phyloP scores from a whole-genome alignment of 2,329 filamentous ascomycete genomes.

The Alternaria gaisen region DNA sequence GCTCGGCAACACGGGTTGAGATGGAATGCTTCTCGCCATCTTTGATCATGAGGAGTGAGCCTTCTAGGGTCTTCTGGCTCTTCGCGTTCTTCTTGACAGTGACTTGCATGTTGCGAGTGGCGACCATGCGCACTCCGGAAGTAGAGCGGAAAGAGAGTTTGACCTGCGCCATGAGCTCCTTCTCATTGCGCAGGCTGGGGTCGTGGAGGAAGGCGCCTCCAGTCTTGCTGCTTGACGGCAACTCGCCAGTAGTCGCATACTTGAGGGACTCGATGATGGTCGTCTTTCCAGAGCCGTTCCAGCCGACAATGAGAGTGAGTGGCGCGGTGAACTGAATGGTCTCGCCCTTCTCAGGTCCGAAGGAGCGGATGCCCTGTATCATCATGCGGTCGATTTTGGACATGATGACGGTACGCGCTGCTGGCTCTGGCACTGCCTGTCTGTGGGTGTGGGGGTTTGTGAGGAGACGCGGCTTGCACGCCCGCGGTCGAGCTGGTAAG shows the following conservation, averaged over 20 bases:
- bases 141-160: conserved; percentile 86
- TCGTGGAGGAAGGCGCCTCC: conserved; percentile 96
- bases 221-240: conserved; percentile 87
- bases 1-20: conserved; percentile 80
- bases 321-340: conserved; percentile 89
- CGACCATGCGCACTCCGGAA: conserved; percentile 80
- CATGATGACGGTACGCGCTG: conserved; percentile 16
- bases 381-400: conserved; percentile 87
- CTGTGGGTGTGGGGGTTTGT: background rate
- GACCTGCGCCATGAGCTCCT: conserved; percentile 89
- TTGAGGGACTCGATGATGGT: conserved; percentile 99
- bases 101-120: conserved; percentile 83
- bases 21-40: conserved; percentile 81
- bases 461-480: background rate
- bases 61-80: conserved; percentile 84
- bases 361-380: conserved; percentile 85
- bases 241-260: conserved; percentile 93
- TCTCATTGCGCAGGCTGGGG: conserved; percentile 88
- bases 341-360: conserved; percentile 77
- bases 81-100: conserved; percentile 83
- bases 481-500: background rate
- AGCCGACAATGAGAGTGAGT: conserved; percentile 93
- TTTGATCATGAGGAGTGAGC: conserved; percentile 76
- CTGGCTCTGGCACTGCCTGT: background rate
- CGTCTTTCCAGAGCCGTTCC: conserved; percentile 97